Evolutionary conservation across 768 basidiomycete genomes (phyloP).

Genomic region (Chalciporus piperatus): DNA sequence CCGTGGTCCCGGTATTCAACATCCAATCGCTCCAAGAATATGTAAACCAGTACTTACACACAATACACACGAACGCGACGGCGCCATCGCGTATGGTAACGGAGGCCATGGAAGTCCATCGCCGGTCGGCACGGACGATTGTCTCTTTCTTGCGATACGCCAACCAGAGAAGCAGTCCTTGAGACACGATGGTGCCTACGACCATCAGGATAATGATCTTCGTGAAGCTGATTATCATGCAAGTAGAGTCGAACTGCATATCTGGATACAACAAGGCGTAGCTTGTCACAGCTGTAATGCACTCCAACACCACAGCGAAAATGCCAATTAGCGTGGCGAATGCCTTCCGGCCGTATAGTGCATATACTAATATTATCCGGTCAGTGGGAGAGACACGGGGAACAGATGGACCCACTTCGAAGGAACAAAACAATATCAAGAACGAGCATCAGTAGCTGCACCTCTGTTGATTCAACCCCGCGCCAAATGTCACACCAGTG

Average conservation of each 20-base stretch:
- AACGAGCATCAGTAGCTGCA: slow-evolving; percentile 12
- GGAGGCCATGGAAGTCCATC: slow-evolving; percentile 6
- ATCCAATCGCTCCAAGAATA: background rate
- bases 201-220: slow-evolving; percentile 5
- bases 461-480: slow-evolving; percentile 7
- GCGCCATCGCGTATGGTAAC: slow-evolving; percentile 25
- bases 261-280: background rate
- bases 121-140: background rate
- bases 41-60: slow-evolving; percentile 8
- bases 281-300: background rate
- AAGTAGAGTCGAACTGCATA: slow-evolving; percentile 12
- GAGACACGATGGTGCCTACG: slow-evolving; percentile 8
- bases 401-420: slow-evolving; percentile 16
- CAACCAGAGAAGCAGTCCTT: slow-evolving; percentile 18
- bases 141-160: slow-evolving; percentile 12
- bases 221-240: slow-evolving; percentile 5
- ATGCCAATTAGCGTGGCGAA: slow-evolving; percentile 1
- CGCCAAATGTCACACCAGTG: slow-evolving; percentile 13
- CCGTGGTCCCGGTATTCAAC: background rate
- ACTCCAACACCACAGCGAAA: slow-evolving; percentile 12
- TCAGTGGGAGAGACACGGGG: background rate
- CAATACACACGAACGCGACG: slow-evolving; percentile 11
- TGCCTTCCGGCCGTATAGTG: slow-evolving; percentile 9
- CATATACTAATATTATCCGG: slow-evolving; percentile 14
- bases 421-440: slow-evolving; percentile 21